Evolutionary conservation across 108 stramenopile species (phyloP).

Genomic region (Skeletonema tropicum): DNA sequence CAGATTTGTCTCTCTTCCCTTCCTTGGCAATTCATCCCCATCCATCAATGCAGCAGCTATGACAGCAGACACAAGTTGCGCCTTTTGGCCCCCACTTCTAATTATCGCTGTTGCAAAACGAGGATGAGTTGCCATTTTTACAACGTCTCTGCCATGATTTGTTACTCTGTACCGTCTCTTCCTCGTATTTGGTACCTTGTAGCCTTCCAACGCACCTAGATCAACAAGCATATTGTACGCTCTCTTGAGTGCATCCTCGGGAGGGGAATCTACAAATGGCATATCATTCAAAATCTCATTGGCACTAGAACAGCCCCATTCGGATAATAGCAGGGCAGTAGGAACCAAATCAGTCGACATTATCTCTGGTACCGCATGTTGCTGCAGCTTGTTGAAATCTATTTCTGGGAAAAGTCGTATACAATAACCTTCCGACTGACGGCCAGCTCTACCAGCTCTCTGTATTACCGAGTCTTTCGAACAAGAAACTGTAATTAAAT

Average conservation of each 20-base stretch:
- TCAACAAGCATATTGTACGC: slow-evolving; percentile 65
- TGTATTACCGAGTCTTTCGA: slow-evolving; percentile 78
- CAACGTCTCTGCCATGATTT: slow-evolving; percentile 59
- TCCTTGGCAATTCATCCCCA: slow-evolving; percentile 21
- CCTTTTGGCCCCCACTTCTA: slow-evolving; percentile 21
- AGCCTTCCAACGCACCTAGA: slow-evolving; percentile 58
- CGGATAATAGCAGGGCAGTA: slow-evolving; percentile 71
- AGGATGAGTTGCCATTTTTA: slow-evolving; percentile 76
- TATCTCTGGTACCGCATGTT: slow-evolving; percentile 75
- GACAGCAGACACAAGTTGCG: slow-evolving; percentile 51
- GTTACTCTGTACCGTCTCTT: slow-evolving; percentile 54
- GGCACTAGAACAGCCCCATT: slow-evolving; percentile 69
- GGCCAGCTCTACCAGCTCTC: slow-evolving; percentile 87
- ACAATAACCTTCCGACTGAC: slow-evolving; percentile 80
- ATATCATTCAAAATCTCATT: slow-evolving; percentile 75
- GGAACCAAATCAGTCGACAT: slow-evolving; percentile 67
- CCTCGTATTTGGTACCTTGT: slow-evolving; percentile 45
- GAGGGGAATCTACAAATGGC: slow-evolving; percentile 80
- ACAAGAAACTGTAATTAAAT: slow-evolving; percentile 61
- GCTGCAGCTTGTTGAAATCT: slow-evolving; percentile 48
- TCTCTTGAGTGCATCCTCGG: slow-evolving; percentile 45
- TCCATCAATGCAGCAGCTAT: slow-evolving; percentile 52
- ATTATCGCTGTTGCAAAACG: slow-evolving; percentile 70
- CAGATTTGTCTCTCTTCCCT: slow-evolving; percentile 23
- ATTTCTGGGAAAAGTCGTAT: slow-evolving; percentile 71